A percentile compares a stretch with the other conserved stretches of the same genome.
Evolutionary conservation across 2,329 filamentous ascomycete genomes (phyloP).

Genomic region (Cladosporium sp.): DNA sequence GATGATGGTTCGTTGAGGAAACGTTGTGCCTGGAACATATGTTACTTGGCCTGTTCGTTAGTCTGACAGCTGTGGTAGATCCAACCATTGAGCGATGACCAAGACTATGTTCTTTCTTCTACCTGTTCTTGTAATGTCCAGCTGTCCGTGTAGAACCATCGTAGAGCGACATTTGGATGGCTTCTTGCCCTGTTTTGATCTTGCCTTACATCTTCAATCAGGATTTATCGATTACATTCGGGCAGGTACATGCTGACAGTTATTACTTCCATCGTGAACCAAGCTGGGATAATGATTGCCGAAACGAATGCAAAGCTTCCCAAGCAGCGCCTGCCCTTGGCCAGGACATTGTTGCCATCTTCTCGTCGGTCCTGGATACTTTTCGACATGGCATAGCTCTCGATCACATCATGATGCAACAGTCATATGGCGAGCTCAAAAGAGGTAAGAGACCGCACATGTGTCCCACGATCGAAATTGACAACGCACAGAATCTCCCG

Average conservation of each 20-base stretch:
- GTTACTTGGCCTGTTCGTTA: background rate
- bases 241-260: background rate
- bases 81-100: background rate
- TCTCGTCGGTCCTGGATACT: too few relatives aligned
- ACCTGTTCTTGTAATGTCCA: background rate
- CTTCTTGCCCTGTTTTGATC: background rate
- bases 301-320: background rate
- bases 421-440: constrained; percentile 33
- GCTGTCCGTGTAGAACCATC: background rate
- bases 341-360: background rate
- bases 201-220: background rate
- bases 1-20: background rate
- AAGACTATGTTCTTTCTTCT: background rate
- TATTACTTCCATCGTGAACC: background rate
- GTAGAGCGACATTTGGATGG: background rate
- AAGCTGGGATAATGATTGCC: background rate
- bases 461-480: background rate
- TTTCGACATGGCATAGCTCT: background rate
- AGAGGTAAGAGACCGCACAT: constrained; percentile 29
- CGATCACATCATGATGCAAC: background rate
- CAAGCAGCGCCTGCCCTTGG: background rate
- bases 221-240: background rate
- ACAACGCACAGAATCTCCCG: constrained; percentile 11
- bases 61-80: background rate
- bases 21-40: too few relatives aligned